phyloP scores from a whole-genome alignment of 345 rosid genomes.

The Citrus medica region DNA sequence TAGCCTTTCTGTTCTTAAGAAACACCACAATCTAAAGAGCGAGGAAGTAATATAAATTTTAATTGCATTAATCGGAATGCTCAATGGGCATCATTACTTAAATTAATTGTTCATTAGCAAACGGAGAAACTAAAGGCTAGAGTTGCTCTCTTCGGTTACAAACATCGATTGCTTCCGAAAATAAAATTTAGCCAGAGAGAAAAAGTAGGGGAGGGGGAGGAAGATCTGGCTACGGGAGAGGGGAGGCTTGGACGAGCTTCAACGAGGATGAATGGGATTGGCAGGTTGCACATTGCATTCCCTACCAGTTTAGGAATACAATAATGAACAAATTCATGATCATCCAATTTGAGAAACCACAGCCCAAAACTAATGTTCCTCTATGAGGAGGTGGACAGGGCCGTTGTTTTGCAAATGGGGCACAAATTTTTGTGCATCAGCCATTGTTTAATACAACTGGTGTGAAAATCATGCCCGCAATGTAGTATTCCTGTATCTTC shows the following conservation, averaged over 20 bases:
- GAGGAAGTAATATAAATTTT: not conserved
- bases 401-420: conserved; percentile 84
- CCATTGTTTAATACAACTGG: conserved; percentile 73
- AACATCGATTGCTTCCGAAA: conserved; percentile 9
- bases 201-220: not conserved
- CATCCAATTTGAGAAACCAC: conserved; percentile 6
- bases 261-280: not conserved
- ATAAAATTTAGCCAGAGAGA: not conserved
- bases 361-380: conserved; percentile 11
- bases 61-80: not conserved
- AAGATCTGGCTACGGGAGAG: not conserved
- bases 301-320: conserved; percentile 10
- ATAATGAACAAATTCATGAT: conserved; percentile 1
- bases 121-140: conserved; percentile 18
- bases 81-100: not conserved
- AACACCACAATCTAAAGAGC: not conserved
- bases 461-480: conserved; percentile 78
- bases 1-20: not conserved
- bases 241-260: not conserved
- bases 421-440: conserved; percentile 76
- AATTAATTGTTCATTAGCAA: conserved; percentile 12
- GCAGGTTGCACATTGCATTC: conserved; percentile 8
- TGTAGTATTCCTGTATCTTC: conserved; percentile 68
- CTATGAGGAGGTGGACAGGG: conserved; percentile 44
- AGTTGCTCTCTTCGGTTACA: not conserved